Evolutionary conservation across 495 filamentous ascomycete genomes (phyloP).

Genomic region (Chaetomium tenue): DNA sequence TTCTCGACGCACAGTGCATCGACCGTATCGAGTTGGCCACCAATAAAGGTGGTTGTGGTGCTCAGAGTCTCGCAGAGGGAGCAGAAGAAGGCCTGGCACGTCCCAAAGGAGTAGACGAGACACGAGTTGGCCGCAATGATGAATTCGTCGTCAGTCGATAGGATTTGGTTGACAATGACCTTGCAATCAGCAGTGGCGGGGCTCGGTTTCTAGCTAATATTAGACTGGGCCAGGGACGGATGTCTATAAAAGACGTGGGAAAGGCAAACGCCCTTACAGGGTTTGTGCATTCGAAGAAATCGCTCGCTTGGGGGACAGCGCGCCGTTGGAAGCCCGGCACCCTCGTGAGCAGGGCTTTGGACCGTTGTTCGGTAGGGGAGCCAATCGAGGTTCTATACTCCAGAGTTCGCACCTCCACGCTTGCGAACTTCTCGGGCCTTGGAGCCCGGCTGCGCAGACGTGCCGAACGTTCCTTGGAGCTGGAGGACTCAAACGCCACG

Average conservation of each 20-base stretch:
- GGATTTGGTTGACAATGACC: conserved; percentile 36
- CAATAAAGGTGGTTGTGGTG: conserved; percentile 43
- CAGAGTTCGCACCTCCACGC: conserved; percentile 17
- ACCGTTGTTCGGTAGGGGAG: conserved; percentile 27
- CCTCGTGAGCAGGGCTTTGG: conserved; percentile 29
- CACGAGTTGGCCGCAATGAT: conserved; percentile 41
- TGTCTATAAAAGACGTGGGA: neutral
- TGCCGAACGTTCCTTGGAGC: conserved; percentile 18
- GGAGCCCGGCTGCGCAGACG: neutral
- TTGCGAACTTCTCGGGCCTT: conserved; percentile 20
- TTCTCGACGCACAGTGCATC: conserved; percentile 40
- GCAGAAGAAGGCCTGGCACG: conserved; percentile 48
- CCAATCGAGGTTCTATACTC: conserved; percentile 29
- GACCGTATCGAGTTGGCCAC: conserved; percentile 39
- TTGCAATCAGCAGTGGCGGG: conserved; percentile 39
- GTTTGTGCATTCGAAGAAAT: conserved; percentile 43
- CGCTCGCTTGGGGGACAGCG: conserved; percentile 26
- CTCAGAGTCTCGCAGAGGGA: conserved; percentile 39
- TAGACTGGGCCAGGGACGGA: neutral
- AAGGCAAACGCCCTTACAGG: conserved; percentile 30
- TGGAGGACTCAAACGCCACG: conserved; percentile 28
- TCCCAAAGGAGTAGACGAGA: conserved; percentile 38
- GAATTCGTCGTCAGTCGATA: conserved; percentile 34
- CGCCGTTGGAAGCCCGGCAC: conserved; percentile 29
- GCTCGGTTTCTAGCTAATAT: conserved; percentile 28